Conservation (phyloP, 2,329 filamentous ascomycete species). For the Exophiala spinifera region DNA sequence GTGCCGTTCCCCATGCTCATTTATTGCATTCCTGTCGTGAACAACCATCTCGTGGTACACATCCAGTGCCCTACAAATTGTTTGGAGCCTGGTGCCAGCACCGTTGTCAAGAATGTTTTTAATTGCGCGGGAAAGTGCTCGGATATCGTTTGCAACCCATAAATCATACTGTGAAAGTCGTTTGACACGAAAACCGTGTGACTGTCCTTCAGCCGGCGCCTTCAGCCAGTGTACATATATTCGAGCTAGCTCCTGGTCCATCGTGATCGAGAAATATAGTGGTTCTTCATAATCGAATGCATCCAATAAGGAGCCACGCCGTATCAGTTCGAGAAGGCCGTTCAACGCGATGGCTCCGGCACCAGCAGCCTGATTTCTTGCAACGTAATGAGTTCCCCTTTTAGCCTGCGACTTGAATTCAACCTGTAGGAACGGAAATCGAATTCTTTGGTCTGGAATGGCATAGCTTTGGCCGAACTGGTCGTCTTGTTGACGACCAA, state of each 20-base stretch:
- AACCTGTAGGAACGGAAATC: constrained; percentile 18
- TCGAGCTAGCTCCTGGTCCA: constrained; percentile 14
- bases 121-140: constrained; percentile 19
- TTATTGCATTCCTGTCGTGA: too few species aligned
- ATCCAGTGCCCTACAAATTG: constrained; percentile 18
- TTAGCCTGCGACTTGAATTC: constrained; percentile 19
- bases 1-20: too few species aligned
- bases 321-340: too few species aligned
- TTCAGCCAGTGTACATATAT: constrained; percentile 24
- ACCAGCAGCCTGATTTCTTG: too few species aligned
- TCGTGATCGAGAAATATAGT: constrained; percentile 20
- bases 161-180: constrained; percentile 13
- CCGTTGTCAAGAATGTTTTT: constrained; percentile 25
- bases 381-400: constrained; percentile 11
- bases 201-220: constrained; percentile 10
- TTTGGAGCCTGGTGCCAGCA: constrained; percentile 7
- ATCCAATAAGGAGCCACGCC: constrained; percentile 12
- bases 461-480: constrained; percentile 18
- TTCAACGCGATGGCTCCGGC: too few species aligned
- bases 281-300: constrained; percentile 17
- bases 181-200: constrained; percentile 20
- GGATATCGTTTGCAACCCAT: constrained; percentile 9
- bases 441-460: constrained; percentile 14
- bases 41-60: constrained; percentile 16
- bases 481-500: constrained; percentile 17